Conservation (phyloP, 345 rosid species). For the Clausena lansium region DNA sequence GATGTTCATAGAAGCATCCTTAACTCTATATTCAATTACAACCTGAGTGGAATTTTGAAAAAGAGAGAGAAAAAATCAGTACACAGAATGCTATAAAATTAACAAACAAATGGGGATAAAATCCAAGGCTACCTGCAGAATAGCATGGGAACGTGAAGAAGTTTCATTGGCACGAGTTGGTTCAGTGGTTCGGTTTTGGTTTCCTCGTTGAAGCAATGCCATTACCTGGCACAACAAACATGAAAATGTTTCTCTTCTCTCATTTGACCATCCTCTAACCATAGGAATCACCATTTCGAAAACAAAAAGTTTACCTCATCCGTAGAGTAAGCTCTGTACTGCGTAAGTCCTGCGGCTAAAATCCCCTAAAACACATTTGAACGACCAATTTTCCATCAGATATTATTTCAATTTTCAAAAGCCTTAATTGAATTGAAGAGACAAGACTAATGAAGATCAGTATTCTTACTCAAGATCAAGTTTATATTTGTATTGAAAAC, state of each 20-base stretch:
- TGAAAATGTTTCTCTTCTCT: constrained; percentile 7
- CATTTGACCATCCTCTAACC: background rate
- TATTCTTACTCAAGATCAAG: background rate
- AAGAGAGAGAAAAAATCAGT: background rate
- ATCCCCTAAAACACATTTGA: constrained; percentile 57
- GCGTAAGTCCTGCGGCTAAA: constrained; percentile 91
- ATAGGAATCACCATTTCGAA: background rate
- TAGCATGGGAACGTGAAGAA: constrained; percentile 95
- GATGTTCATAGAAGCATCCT: constrained; percentile 66
- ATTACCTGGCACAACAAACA: constrained; percentile 59
- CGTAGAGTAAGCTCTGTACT: constrained; percentile 89
- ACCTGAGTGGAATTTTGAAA: constrained; percentile 44
- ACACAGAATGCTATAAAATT: background rate
- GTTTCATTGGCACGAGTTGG: constrained; percentile 94
- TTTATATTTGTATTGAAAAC: background rate
- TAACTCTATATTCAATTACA: constrained; percentile 65
- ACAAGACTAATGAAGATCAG: background rate
- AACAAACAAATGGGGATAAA: background rate
- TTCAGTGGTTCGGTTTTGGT: constrained; percentile 92
- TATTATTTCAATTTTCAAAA: background rate
- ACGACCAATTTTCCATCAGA: constrained; percentile 4
- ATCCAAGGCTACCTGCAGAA: constrained; percentile 64
- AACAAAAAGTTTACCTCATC: constrained; percentile 60
- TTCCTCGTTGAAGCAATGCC: constrained; percentile 90
- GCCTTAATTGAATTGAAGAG: background rate